Base-by-base conservation (phyloP, 1,284 basidiomycete species). In the Serendipita sp. region DNA sequence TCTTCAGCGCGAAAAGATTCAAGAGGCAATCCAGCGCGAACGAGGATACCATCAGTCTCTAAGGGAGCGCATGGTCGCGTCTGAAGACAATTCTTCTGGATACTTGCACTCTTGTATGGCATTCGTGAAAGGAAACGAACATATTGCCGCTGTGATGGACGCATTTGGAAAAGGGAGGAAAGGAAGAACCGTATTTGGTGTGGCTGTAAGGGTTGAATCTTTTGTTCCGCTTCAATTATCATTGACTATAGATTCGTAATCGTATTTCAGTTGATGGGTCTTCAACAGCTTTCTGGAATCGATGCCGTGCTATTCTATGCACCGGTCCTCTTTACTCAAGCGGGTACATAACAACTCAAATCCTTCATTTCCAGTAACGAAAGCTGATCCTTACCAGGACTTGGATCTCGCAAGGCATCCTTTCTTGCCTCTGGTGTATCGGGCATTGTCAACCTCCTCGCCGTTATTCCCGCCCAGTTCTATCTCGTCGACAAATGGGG, bases 361-460 rank as follows among this genome's bases (percentile, higher is more conserved):
- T 3, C 61, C 29, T 30, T 47, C 6, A 6, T 10, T 26, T 4
- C 6, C 15, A 6, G 22, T 22, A 41, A 42, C 26, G 3, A n/a
- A 44, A n/a, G n/a, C 47, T 49, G 29, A 49, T 12, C 10, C 15
- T 32, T 8, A 22, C 60, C 32, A 65, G 66, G 67, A 44, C 72
- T 82, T 17, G 74, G 75, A 3, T 74, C 74, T 0, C 71, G 71
- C 43, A 74, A 74, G 42, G 74, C 78, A 4, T 75, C 78, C 0
- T 80, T 82, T 69, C 71, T 81, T 30, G 79, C 80, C 0, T 78
- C 78, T 4, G 80, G 79, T 5, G 73, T 81, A 6, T 78, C 78
- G 2, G 80, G 79, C 43, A 71, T 82, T 49, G 68, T 79, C 42
- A 78, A 76, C 64, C 66, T 81, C n/a, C 72, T 70, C 12, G 72